Conservation (phyloP, 352 stramenopile genomes). For the Pythium utonaiense region DNA sequence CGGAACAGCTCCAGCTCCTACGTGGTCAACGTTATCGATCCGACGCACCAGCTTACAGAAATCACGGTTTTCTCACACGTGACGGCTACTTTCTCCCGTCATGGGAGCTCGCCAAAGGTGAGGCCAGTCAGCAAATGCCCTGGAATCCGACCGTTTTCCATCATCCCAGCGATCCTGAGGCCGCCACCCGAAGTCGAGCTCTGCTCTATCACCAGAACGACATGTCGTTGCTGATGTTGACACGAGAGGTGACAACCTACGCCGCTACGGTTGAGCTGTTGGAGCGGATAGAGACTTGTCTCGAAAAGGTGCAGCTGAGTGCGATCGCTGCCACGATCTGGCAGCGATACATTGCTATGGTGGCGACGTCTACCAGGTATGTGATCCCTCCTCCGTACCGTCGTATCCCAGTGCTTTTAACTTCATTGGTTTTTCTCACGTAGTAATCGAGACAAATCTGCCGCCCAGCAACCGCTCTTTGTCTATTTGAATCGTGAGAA, state of each 20-base stretch:
- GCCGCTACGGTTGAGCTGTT: slow-evolving; percentile 9
- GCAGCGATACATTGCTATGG: slow-evolving; percentile 10
- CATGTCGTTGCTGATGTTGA: slow-evolving; percentile 42
- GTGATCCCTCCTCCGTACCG: background rate
- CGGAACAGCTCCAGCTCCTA: slow-evolving; percentile 5
- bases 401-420: background rate
- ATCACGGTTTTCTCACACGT: slow-evolving; percentile 44
- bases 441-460: background rate
- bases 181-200: slow-evolving; percentile 10
- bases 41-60: slow-evolving; percentile 45
- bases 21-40: slow-evolving; percentile 14
- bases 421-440: background rate
- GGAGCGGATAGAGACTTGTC: slow-evolving; percentile 10
- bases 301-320: slow-evolving; percentile 15
- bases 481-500: slow-evolving; percentile 62
- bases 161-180: background rate
- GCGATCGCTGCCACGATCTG: slow-evolving; percentile 7
- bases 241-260: slow-evolving; percentile 1
- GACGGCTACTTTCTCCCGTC: slow-evolving; percentile 44
- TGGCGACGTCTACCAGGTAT: slow-evolving; percentile 5
- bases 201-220: slow-evolving; percentile 53
- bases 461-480: slow-evolving; percentile 28
- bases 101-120: slow-evolving; percentile 28
- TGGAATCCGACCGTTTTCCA: slow-evolving; percentile 45
- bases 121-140: slow-evolving; percentile 27